Evolutionary conservation across 2,329 filamentous ascomycete genomes (phyloP).

Genomic region (Fusarium acutatum): DNA sequence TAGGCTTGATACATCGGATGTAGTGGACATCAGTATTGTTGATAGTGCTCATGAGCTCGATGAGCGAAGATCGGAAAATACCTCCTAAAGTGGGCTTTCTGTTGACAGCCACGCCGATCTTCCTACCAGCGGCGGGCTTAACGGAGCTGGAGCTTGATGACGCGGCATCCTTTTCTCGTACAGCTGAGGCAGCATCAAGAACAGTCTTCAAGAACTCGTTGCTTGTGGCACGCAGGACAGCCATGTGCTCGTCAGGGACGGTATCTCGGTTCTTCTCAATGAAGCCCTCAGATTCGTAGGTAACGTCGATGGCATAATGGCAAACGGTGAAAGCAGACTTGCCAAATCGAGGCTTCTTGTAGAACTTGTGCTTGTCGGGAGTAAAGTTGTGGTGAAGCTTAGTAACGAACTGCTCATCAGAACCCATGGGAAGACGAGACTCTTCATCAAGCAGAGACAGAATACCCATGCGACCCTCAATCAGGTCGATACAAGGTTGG

Average conservation of each 20-base stretch:
- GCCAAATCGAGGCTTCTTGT: conserved; percentile 97
- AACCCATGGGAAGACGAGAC: conserved; percentile 94
- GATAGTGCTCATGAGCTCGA: conserved; percentile 97
- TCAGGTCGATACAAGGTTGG: conserved; percentile 97
- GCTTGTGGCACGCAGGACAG: conserved; percentile 82
- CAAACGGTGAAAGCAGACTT: conserved; percentile 98
- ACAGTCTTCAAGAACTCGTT: conserved; percentile 89
- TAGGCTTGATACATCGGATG: conserved; percentile 98
- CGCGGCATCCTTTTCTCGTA: conserved; percentile 87
- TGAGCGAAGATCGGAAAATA: conserved; percentile 98
- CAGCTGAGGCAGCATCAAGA: conserved; percentile 82
- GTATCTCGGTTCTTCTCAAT: conserved; percentile 99
- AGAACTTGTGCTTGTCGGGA: conserved; percentile 91
- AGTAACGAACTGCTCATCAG: conserved; percentile 94
- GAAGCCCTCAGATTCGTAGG: conserved; percentile 98
- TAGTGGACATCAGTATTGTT: conserved; percentile 99
- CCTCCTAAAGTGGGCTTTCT: conserved; percentile 96
- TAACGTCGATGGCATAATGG: conserved; percentile 97
- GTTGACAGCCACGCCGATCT: conserved; percentile 91
- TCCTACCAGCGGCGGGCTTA: conserved; percentile 81
- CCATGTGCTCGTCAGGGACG: conserved; percentile 97
- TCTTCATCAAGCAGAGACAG: conserved; percentile 94
- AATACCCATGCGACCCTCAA: conserved; percentile 95
- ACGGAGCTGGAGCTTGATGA: conserved; percentile 74
- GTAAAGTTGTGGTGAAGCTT: conserved; percentile 96